Conservation (phyloP, 257 asterid genomes). For the Anisodus acutangulus region DNA sequence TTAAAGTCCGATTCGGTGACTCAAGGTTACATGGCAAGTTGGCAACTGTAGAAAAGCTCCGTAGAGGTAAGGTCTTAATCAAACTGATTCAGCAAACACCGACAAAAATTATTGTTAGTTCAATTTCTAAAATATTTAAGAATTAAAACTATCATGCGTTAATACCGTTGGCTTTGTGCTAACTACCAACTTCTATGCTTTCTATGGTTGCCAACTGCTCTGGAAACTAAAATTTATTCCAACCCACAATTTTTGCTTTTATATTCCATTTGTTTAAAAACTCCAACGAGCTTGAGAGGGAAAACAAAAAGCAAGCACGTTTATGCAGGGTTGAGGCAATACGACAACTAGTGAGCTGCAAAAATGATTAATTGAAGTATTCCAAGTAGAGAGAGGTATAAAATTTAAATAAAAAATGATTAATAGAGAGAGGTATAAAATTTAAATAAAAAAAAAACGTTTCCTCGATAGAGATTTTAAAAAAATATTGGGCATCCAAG, state of each 20-base stretch:
- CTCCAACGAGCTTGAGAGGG: too few species aligned
- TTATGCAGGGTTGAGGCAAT: too few species aligned
- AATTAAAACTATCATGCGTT: constrained; percentile 8
- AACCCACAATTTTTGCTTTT: too few species aligned
- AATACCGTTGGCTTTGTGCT: constrained; percentile 33
- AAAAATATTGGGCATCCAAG: too few species aligned
- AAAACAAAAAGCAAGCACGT: too few species aligned
- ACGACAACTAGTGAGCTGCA: too few species aligned
- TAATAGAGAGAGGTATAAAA: too few species aligned
- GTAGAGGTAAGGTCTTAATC: constrained; percentile 47
- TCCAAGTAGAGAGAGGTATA: neutral
- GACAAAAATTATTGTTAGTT: constrained; percentile 27
- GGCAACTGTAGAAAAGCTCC: neutral
- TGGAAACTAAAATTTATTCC: neutral
- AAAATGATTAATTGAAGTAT: neutral
- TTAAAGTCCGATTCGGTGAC: constrained; percentile 53
- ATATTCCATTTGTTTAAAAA: too few species aligned
- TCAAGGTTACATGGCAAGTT: constrained; percentile 54
- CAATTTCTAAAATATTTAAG: neutral
- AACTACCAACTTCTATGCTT: constrained; percentile 19
- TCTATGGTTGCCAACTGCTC: constrained; percentile 26
- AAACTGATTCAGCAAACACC: constrained; percentile 29
- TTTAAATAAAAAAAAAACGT: too few species aligned
- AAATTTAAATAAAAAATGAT: too few species aligned
- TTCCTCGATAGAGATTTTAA: too few species aligned